These are phyloP conservation scores for Aureobasidium pullulans DNA, from an alignment of 2,329 filamentous ascomycete genomes.

Conservation along the genomic window DNA sequence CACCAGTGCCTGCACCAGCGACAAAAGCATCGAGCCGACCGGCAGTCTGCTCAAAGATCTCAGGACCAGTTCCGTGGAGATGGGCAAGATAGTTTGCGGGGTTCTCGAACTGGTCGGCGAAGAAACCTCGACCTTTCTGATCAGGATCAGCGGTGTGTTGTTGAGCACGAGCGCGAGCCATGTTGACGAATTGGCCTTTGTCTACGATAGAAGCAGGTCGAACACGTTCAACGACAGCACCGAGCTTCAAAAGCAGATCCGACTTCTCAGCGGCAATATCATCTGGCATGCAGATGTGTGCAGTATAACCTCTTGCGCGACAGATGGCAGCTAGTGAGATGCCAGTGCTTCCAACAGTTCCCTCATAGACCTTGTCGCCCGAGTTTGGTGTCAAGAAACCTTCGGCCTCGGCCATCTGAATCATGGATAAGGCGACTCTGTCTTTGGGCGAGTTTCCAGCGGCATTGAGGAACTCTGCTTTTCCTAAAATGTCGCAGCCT, in stretches of 20 bases:
- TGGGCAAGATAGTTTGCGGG: slow-evolving; percentile 84
- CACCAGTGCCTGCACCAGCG: slow-evolving; percentile 87
- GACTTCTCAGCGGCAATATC: slow-evolving; percentile 87
- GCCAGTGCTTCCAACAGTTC: slow-evolving; percentile 91
- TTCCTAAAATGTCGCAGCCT: slow-evolving; percentile 82
- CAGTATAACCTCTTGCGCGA: slow-evolving; percentile 78
- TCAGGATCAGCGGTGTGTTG: slow-evolving; percentile 58
- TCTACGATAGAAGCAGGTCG: slow-evolving; percentile 90
- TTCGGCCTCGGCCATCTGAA: slow-evolving; percentile 67
- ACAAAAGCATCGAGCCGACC: slow-evolving; percentile 80
- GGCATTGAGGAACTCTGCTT: slow-evolving; percentile 93
- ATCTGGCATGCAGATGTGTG: slow-evolving; percentile 96
- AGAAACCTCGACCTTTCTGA: slow-evolving; percentile 71
- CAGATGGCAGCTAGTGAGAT: slow-evolving; percentile 89
- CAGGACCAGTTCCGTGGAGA: slow-evolving; percentile 73
- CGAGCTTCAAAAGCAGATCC: slow-evolving; percentile 78
- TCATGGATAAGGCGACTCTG: slow-evolving; percentile 85
- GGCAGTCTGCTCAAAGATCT: slow-evolving; percentile 73
- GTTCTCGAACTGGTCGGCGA: slow-evolving; percentile 94
- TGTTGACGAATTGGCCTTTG: slow-evolving; percentile 88
- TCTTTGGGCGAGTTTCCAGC: slow-evolving; percentile 93
- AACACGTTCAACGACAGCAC: slow-evolving; percentile 87
- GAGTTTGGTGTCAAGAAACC: slow-evolving; percentile 70
- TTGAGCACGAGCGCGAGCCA: slow-evolving; percentile 66
- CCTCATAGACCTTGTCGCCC: slow-evolving; percentile 94